Evolutionary conservation across 2,329 filamentous ascomycete species (phyloP).

Genomic region (Sarocladium oryzae): DNA sequence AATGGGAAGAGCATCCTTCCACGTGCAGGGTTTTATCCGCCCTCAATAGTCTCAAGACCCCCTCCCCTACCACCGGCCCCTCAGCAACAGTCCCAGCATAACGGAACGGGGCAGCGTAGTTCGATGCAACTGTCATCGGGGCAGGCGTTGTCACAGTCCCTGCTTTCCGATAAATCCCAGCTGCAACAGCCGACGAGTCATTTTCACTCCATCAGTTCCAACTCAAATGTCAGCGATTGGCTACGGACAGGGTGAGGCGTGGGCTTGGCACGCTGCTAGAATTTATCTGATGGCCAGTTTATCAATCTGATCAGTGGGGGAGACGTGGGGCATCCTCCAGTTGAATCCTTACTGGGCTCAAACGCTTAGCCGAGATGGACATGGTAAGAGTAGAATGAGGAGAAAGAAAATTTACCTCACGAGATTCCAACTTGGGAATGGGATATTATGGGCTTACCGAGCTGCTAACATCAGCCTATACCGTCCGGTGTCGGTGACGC

Average conservation of each 20-base stretch:
- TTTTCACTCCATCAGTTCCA: background rate
- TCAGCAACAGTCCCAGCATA: background rate
- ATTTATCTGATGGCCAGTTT: conserved; percentile 8
- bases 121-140: background rate
- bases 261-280: conserved; percentile 1
- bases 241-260: background rate
- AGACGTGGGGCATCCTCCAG: background rate
- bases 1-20: too few relatives aligned
- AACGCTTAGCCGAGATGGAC: conserved; percentile 5
- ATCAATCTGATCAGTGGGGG: conserved; percentile 9
- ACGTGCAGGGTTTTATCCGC: too few relatives aligned
- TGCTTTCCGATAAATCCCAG: background rate
- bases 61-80: too few relatives aligned
- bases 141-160: background rate
- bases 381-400: background rate
- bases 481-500: background rate
- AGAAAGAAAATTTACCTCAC: conserved; percentile 1
- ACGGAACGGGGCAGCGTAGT: background rate
- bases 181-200: background rate
- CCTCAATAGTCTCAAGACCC: too few relatives aligned
- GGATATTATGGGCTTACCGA: background rate
- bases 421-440: background rate
- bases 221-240: background rate
- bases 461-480: background rate
- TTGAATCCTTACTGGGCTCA: background rate